These are phyloP conservation scores for Saxispiralis lemnorum DNA, from an alignment of 495 filamentous ascomycete genomes.

Conservation along the genomic window DNA sequence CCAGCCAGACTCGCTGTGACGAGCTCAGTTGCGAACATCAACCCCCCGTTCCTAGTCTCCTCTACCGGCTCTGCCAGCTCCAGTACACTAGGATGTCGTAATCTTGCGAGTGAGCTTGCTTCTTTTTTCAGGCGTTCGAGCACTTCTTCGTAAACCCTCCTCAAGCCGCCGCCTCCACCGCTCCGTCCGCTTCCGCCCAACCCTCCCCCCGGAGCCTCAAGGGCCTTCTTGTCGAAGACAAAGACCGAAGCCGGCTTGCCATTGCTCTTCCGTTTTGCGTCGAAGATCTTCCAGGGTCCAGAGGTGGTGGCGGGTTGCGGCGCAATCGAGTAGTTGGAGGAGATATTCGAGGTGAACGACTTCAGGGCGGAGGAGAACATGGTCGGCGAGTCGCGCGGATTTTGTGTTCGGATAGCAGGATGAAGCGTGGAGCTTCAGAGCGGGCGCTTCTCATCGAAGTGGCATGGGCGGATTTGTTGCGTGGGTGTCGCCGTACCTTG, in stretches of 20 bases:
- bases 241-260: conserved; percentile 80
- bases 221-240: conserved; percentile 73
- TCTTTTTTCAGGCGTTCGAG: conserved; percentile 81
- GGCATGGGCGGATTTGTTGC: too few relatives aligned
- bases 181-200: conserved; percentile 30
- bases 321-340: conserved; percentile 69
- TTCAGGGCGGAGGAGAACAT: conserved; percentile 91
- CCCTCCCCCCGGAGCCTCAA: conserved; percentile 44
- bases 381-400: conserved; percentile 7
- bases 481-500: too few relatives aligned
- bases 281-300: conserved; percentile 92
- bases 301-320: conserved; percentile 49
- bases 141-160: conserved; percentile 69
- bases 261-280: conserved; percentile 89
- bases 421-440: too few relatives aligned
- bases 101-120: conserved; percentile 63
- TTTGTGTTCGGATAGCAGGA: not conserved
- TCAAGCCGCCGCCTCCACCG: conserved; percentile 47
- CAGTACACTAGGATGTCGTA: conserved; percentile 79
- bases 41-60: conserved; percentile 71
- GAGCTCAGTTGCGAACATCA: conserved; percentile 89
- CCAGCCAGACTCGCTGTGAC: conserved; percentile 76
- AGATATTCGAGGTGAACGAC: conserved; percentile 80
- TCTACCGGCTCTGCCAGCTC: conserved; percentile 92
- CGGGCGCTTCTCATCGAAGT: too few relatives aligned